Percentiles rank a stretch among this genome's conserved stretches.
Conservation (phyloP, 352 stramenopile species). For the Phytopythium chamaehyphon region DNA sequence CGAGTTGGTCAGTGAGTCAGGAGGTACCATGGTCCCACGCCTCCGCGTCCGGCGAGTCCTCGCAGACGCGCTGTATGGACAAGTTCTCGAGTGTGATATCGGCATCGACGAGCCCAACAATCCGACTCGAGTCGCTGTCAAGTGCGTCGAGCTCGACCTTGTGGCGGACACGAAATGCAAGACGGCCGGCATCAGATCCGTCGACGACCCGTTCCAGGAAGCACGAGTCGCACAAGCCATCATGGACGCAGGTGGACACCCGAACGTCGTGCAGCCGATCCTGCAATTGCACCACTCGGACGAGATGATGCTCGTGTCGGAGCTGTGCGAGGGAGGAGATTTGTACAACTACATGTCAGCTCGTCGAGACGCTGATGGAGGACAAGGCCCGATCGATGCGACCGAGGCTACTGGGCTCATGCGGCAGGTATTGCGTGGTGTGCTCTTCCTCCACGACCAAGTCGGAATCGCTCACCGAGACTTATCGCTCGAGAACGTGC, state of each 20-base stretch:
- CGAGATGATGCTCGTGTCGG: constrained; percentile 37
- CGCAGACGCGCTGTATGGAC: constrained; percentile 15
- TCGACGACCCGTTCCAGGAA: constrained; percentile 27
- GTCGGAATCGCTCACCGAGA: constrained; percentile 43
- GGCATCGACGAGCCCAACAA: constrained; percentile 7
- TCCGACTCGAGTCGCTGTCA: constrained; percentile 15
- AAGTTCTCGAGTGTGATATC: constrained; percentile 23
- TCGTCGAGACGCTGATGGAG: not conserved
- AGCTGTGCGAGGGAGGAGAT: constrained; percentile 48
- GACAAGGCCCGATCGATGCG: constrained; percentile 7
- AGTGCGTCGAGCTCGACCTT: constrained; percentile 20
- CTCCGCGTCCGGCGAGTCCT: not conserved
- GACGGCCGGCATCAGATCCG: constrained; percentile 4
- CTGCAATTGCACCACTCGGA: constrained; percentile 18
- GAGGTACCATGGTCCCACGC: not conserved
- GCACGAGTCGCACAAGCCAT: constrained; percentile 12
- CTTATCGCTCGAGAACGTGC: constrained; percentile 53
- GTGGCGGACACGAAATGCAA: constrained; percentile 7
- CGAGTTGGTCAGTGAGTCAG: too few relatives aligned
- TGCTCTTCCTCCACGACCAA: constrained; percentile 36
- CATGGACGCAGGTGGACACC: constrained; percentile 16
- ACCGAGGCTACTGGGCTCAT: constrained; percentile 29
- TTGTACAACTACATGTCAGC: constrained; percentile 26
- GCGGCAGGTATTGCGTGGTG: constrained; percentile 28
- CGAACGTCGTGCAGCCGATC: constrained; percentile 24